phyloP scores from a whole-genome alignment of 768 basidiomycete genomes.

The Hydnomerulius pinastri region DNA sequence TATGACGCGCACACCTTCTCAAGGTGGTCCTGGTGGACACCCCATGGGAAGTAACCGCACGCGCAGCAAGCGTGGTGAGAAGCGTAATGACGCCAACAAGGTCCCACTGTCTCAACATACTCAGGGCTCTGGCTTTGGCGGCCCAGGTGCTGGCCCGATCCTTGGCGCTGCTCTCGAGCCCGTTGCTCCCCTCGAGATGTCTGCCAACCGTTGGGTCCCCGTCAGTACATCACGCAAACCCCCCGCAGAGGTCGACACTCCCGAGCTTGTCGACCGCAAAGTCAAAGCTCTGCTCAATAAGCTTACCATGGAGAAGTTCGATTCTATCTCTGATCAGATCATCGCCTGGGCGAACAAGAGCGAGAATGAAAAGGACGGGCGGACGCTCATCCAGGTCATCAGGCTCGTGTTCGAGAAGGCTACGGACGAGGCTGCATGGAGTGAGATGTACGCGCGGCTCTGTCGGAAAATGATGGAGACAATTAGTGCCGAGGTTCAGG shows the following conservation, averaged over 20 bases:
- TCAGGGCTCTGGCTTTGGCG: constrained; percentile 37
- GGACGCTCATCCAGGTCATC: constrained; percentile 95
- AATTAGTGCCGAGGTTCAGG: constrained; percentile 84
- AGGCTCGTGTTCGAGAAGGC: constrained; percentile 97
- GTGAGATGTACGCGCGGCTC: constrained; percentile 95
- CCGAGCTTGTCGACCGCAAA: constrained; percentile 89
- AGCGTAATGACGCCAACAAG: constrained; percentile 61
- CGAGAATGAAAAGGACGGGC: constrained; percentile 88
- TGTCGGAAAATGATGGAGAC: constrained; percentile 96
- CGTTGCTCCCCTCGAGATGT: constrained; percentile 72
- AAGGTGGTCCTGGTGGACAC: constrained; percentile 55
- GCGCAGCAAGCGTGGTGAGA: constrained; percentile 83
- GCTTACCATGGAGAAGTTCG: constrained; percentile 95
- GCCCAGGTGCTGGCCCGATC: constrained; percentile 29
- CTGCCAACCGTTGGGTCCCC: constrained; percentile 85
- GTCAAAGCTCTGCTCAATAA: constrained; percentile 93
- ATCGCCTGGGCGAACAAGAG: constrained; percentile 94
- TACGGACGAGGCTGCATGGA: constrained; percentile 94
- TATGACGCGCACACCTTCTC: constrained; percentile 71
- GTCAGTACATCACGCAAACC: constrained; percentile 45
- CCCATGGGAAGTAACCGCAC: constrained; percentile 58
- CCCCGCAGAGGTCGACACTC: constrained; percentile 59
- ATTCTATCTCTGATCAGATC: constrained; percentile 93
- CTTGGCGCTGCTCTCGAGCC: constrained; percentile 52
- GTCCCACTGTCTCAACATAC: constrained; percentile 37